A percentile compares a stretch with the other conserved stretches of the same genome.
Conservation (phyloP, 768 basidiomycete genomes). For the Agaricus blazei region DNA sequence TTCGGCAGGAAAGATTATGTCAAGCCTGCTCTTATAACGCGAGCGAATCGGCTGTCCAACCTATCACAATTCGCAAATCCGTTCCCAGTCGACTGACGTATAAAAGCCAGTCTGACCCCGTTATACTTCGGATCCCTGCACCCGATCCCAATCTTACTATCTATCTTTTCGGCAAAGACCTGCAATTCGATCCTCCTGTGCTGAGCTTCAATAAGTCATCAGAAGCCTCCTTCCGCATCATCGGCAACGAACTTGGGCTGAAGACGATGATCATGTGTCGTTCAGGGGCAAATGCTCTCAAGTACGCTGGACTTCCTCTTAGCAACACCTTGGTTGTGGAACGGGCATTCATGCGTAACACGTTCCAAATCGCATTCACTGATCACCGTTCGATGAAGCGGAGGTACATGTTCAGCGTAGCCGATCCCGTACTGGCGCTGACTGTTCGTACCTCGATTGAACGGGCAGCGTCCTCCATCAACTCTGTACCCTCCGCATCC, state of each 20-base stretch:
- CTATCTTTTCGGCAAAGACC: constrained; percentile 81
- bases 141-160: constrained; percentile 81
- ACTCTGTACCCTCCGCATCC: constrained; percentile 21
- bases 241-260: constrained; percentile 76
- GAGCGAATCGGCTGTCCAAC: constrained; percentile 39
- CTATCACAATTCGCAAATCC: constrained; percentile 66
- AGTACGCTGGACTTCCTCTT: constrained; percentile 77
- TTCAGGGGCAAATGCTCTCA: constrained; percentile 75
- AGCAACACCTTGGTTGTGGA: constrained; percentile 78
- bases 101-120: constrained; percentile 82
- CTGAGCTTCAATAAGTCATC: constrained; percentile 74
- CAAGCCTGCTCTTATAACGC: constrained; percentile 55
- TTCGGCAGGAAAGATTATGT: constrained; percentile 64
- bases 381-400: constrained; percentile 64
- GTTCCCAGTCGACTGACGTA: constrained; percentile 80
- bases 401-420: constrained; percentile 93
- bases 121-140: constrained; percentile 81
- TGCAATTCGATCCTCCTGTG: constrained; percentile 82
- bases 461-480: constrained; percentile 32
- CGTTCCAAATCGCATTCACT: constrained; percentile 87
- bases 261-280: constrained; percentile 83
- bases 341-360: constrained; percentile 94
- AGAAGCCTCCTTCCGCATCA: constrained; percentile 88
- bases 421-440: constrained; percentile 72
- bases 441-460: constrained; percentile 68